These are phyloP conservation scores for Candida anutae DNA, from an alignment of 1,139 yeast genomes.

Conservation along the genomic window DNA sequence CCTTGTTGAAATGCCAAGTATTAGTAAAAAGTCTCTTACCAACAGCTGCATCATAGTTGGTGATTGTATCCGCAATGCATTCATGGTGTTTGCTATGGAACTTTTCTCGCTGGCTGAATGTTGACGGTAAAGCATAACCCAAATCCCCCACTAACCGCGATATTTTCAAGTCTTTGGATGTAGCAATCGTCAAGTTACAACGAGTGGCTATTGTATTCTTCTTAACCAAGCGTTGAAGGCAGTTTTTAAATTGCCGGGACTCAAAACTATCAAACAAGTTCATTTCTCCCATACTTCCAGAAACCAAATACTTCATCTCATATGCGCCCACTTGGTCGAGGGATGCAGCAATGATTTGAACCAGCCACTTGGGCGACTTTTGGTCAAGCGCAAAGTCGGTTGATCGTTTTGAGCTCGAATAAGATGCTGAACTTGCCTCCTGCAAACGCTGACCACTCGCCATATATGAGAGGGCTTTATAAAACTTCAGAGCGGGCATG, in stretches of 20 bases:
- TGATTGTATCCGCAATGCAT: slow-evolving; percentile 28
- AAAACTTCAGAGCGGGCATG: slow-evolving; percentile 18
- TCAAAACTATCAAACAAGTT: slow-evolving; percentile 19
- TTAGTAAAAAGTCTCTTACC: slow-evolving; percentile 28
- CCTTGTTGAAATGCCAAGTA: slow-evolving; percentile 23
- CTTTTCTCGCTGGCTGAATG: slow-evolving; percentile 18
- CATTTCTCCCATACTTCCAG: slow-evolving; percentile 23
- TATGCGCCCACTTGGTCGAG: slow-evolving; percentile 35
- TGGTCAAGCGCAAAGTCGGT: slow-evolving; percentile 15
- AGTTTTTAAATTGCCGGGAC: slow-evolving; percentile 13
- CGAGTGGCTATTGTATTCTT: slow-evolving; percentile 1
- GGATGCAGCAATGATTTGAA: slow-evolving; percentile 27
- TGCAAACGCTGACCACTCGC: slow-evolving; percentile 24
- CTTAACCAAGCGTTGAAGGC: slow-evolving; percentile 4
- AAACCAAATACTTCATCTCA: slow-evolving; percentile 28
- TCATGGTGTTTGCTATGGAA: slow-evolving; percentile 16
- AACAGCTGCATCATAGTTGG: slow-evolving; percentile 24
- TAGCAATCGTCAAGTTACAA: slow-evolving; percentile 17
- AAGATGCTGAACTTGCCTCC: slow-evolving; percentile 12
- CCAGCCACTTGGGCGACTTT: slow-evolving; percentile 20
- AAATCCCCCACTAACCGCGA: slow-evolving; percentile 19
- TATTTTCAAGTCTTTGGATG: slow-evolving; percentile 26
- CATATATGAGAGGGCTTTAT: slow-evolving; percentile 20
- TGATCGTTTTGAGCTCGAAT: slow-evolving; percentile 15
- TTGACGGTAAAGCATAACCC: slow-evolving; percentile 28